Conservation (phyloP, 345 rosid genomes). For the Camelina laxa region DNA sequence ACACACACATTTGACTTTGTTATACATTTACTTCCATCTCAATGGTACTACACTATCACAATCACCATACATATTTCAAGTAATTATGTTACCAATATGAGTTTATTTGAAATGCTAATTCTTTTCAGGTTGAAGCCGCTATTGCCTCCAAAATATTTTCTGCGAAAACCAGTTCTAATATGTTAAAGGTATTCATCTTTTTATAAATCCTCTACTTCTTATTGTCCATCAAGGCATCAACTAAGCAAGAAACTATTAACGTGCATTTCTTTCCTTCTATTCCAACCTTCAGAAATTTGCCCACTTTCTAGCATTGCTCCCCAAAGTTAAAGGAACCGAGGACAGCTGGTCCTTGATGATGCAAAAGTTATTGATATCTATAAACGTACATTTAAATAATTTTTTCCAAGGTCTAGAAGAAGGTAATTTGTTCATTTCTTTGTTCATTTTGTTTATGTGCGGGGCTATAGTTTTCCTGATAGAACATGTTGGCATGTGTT, state of each 20-base stretch:
- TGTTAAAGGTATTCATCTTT: conserved; percentile 62
- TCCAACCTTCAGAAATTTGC: conserved; percentile 68
- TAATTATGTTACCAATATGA: background rate
- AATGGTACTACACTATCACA: too few relatives aligned
- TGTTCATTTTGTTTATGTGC: conserved; percentile 17
- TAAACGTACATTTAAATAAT: conserved; percentile 64
- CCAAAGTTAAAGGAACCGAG: conserved; percentile 79
- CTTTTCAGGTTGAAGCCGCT: conserved; percentile 70
- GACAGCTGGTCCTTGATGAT: conserved; percentile 76
- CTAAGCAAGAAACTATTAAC: conserved; percentile 26
- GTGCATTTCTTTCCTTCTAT: conserved; percentile 20
- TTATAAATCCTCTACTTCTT: background rate
- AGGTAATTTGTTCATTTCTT: conserved; percentile 50
- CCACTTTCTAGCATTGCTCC: conserved; percentile 80
- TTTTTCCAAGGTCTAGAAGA: conserved; percentile 84
- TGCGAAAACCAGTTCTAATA: conserved; percentile 57
- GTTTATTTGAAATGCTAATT: conserved; percentile 16
- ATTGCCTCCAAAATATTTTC: conserved; percentile 67
- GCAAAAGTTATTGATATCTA: conserved; percentile 66
- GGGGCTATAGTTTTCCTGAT: conserved; percentile 24
- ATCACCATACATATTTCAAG: too few relatives aligned
- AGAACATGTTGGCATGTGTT: conserved; percentile 27
- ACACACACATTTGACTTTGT: background rate
- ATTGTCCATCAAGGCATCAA: background rate
- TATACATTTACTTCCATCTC: too few relatives aligned